Base-by-base conservation (phyloP, 192 early-diverging fungal genomes). In the Coemansia sp. region DNA sequence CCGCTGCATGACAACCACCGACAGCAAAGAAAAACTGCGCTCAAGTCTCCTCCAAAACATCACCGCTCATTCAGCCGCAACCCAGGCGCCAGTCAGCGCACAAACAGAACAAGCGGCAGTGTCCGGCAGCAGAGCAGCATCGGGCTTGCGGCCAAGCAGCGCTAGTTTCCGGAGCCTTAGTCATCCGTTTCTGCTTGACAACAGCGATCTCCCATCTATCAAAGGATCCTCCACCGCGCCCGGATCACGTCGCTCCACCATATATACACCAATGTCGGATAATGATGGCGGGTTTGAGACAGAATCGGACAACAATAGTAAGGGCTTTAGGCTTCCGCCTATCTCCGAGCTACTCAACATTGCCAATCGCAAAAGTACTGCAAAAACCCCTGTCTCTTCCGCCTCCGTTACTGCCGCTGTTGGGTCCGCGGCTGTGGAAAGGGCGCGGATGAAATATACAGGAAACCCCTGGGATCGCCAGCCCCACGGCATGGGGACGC, bases 321-420 rank as follows among this genome's bases (percentile, higher is more conserved):
- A 50, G 17, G 3, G 40, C 52, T 28, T 74, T 32, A 63, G 45
- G 29, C 66, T 80, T 34, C 77, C 77, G 28, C 60, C 77, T 3
- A 69, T 80, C n/a, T 71, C 77, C 0, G 77, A 80, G 60, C 63
- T 80, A 14, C 33, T 80, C 20, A 50, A 29, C 22, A 58, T 68
- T 11, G 58, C 70, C 22, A 55, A 67, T 30, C 48, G 30, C 28
- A 14, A 55, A 58, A 16, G 3, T 16, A 12, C 42, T 12, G 7
- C 17, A 8, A 45, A 16, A 45, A 5, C 7, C 42, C 4, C 18
- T 12, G n/a, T 22, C 31, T 32, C 33, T 56, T 31, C 28, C 36
- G 18, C 60, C 57, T 14, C 49, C 42, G 33, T 34, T 38, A 16
- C 42, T 16, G 4, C 42, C 0, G 17, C 11, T 29, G 22, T 25